Percentiles rank a stretch among this genome's conserved stretches.
phyloP scores from a whole-genome alignment of 2,329 filamentous ascomycete genomes.

The Tolypocladium ovalisporum region DNA sequence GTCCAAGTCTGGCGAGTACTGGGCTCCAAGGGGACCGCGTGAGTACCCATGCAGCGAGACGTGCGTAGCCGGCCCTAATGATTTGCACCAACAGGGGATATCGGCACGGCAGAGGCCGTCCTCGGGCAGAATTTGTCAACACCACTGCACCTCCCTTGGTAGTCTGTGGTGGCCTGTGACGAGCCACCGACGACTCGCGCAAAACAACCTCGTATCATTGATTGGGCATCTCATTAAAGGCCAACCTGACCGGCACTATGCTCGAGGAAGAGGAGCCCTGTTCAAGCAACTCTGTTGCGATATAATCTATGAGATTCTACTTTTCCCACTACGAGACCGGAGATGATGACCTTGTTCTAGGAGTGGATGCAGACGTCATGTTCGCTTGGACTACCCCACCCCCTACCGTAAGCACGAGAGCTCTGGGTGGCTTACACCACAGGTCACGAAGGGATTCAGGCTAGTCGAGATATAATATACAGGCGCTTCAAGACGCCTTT shows the following conservation, averaged over 20 bases:
- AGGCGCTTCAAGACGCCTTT: background rate
- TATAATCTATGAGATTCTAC: background rate
- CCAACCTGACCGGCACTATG: background rate
- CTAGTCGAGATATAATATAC: background rate
- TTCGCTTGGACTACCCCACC: background rate
- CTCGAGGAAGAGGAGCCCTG: background rate
- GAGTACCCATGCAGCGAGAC: conserved; percentile 18
- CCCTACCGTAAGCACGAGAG: background rate
- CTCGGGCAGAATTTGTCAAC: conserved; percentile 51
- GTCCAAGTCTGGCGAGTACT: conserved; percentile 57
- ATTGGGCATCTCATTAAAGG: background rate
- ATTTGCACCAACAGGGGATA: conserved; percentile 39
- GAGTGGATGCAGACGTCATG: background rate
- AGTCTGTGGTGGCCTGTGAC: conserved; percentile 4
- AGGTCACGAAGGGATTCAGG: background rate
- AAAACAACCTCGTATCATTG: background rate
- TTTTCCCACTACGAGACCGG: background rate
- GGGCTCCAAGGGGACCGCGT: conserved; percentile 62
- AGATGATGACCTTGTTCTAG: background rate
- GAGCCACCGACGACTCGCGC: background rate
- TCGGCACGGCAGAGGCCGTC: conserved; percentile 54
- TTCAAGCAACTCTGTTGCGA: background rate
- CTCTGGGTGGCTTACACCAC: background rate
- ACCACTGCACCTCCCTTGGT: conserved; percentile 59
- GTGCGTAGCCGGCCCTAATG: background rate